Percentiles rank a stretch among this genome's conserved stretches.
phyloP scores from a whole-genome alignment of 2,329 filamentous ascomycete species.

The Apiospora koreana region DNA sequence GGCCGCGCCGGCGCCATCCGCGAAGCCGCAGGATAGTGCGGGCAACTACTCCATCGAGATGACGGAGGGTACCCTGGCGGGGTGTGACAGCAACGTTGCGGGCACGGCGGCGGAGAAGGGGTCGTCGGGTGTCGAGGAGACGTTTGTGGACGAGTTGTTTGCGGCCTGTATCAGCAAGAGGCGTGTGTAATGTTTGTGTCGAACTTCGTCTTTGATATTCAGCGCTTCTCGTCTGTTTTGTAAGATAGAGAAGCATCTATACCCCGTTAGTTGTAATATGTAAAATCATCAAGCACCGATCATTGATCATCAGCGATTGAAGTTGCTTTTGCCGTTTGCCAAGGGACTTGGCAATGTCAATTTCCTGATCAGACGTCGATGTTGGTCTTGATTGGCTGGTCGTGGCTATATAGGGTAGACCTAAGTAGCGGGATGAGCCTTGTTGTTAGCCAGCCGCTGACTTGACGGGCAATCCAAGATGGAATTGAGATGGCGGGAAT shows the following conservation, averaged over 20 bases:
- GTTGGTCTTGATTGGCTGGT: neutral
- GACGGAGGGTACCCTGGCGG: neutral
- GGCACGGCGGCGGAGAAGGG: neutral
- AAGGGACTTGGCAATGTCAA: neutral
- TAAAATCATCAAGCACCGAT: no score
- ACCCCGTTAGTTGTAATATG: neutral
- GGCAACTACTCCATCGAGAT: neutral
- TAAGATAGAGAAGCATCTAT: neutral
- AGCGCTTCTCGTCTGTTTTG: neutral
- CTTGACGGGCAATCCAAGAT: no score
- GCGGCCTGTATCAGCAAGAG: neutral
- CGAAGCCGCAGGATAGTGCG: neutral
- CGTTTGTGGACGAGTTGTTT: neutral
- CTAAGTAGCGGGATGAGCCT: neutral
- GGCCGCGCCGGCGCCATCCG: neutral
- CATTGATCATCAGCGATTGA: neutral
- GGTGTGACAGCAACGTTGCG: neutral
- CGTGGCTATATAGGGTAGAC: neutral
- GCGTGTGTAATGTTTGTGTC: neutral
- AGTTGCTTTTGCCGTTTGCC: neutral
- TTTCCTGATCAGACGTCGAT: neutral
- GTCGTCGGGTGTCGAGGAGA: neutral
- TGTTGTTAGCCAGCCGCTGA: neutral
- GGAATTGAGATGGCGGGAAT: no score
- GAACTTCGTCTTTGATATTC: neutral